A percentile compares a stretch with the other conserved stretches of the same genome.
Evolutionary conservation across 305 asterid genomes (phyloP).

Genomic region (Ajuga reptans): DNA sequence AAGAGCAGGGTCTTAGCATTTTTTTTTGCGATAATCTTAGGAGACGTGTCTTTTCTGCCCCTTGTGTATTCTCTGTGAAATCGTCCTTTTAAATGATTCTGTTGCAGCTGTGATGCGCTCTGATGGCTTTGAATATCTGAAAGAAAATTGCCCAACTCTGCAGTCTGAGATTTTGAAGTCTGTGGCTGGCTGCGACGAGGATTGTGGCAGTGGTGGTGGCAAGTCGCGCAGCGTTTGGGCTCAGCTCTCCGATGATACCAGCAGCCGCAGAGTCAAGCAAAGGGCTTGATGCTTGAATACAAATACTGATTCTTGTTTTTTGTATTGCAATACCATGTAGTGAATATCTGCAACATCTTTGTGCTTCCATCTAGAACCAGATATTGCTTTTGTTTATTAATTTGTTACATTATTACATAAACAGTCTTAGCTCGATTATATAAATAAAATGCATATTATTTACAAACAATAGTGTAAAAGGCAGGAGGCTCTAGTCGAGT

Average conservation of each 20-base stretch:
- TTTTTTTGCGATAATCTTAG: neutral
- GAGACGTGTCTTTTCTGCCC: neutral
- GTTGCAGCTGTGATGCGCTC: slow-evolving; percentile 90
- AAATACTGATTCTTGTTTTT: slow-evolving; percentile 13
- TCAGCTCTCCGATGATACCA: slow-evolving; percentile 88
- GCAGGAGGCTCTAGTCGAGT: too few species aligned
- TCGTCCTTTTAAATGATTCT: slow-evolving; percentile 13
- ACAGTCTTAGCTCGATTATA: too few species aligned
- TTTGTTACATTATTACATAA: too few species aligned
- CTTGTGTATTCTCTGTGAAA: neutral
- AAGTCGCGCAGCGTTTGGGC: slow-evolving; percentile 92
- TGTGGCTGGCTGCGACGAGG: slow-evolving; percentile 94
- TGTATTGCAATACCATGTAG: slow-evolving; percentile 15
- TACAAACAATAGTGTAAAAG: too few species aligned
- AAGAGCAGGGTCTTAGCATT: neutral
- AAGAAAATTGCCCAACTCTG: slow-evolving; percentile 67
- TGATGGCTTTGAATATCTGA: slow-evolving; percentile 80
- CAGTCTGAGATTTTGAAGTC: slow-evolving; percentile 91
- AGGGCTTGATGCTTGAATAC: slow-evolving; percentile 46
- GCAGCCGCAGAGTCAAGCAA: slow-evolving; percentile 84
- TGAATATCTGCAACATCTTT: neutral
- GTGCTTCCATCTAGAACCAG: too few species aligned
- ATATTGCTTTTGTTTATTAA: too few species aligned
- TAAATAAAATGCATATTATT: too few species aligned
- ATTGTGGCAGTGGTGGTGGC: slow-evolving; percentile 75